Evolutionary conservation across 164 flowering plant genomes (phyloP).

Genomic region (Magnolia officinalis): DNA sequence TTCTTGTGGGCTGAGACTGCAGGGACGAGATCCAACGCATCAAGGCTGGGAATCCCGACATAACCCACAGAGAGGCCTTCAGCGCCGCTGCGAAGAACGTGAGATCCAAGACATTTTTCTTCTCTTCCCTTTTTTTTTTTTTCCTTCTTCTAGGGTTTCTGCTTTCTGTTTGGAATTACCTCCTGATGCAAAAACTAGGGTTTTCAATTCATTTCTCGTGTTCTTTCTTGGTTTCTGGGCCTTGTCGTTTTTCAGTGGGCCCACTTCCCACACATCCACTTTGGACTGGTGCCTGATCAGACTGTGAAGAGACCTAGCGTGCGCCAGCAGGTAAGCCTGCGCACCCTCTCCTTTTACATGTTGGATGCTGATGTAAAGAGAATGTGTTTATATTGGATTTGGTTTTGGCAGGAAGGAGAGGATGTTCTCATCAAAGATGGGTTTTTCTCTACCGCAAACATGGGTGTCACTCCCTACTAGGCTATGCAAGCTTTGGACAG

Average conservation of each 20-base stretch:
- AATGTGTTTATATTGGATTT: not conserved
- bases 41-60: constrained; percentile 96
- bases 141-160: constrained; percentile 13
- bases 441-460: constrained; percentile 60
- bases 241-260: constrained; percentile 68
- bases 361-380: not conserved
- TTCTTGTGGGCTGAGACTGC: constrained; percentile 9
- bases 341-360: not conserved
- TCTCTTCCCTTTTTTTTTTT: not conserved
- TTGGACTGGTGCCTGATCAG: constrained; percentile 91
- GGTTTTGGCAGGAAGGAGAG: constrained; percentile 58
- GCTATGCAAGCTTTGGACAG: not conserved
- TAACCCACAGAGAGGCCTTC: constrained; percentile 97
- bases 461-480: constrained; percentile 77
- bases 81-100: constrained; percentile 99
- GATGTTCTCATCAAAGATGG: constrained; percentile 74
- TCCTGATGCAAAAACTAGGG: constrained; percentile 12
- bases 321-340: constrained; percentile 60
- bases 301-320: constrained; percentile 58
- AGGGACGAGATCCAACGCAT: constrained; percentile 99
- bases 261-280: constrained; percentile 97
- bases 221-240: constrained; percentile 12
- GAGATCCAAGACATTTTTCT: constrained; percentile 35
- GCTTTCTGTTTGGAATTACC: not conserved
- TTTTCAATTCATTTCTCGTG: not conserved